Percentiles rank a stretch among this genome's conserved stretches.
Conservation (phyloP, 1,139 yeast genomes). For the Blastobotrys aristatus region DNA sequence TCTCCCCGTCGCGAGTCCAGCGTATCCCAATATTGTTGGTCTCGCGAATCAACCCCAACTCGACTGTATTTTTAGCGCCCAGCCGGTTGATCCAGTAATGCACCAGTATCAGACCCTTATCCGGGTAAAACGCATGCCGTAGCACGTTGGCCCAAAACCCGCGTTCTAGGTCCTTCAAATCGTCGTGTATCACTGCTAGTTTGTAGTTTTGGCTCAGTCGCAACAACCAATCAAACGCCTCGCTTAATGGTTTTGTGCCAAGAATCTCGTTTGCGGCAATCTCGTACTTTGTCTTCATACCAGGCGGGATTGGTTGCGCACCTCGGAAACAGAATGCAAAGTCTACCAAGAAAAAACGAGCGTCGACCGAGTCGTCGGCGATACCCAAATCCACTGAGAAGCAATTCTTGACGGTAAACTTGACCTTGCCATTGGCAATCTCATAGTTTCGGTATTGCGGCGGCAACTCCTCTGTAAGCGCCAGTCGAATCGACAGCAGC, state of each 20-base stretch:
- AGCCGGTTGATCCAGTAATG: conserved; percentile 59
- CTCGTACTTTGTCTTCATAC: conserved; percentile 47
- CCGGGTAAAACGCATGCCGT: conserved; percentile 62
- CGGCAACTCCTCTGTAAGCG: conserved; percentile 60
- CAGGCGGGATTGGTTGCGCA: conserved; percentile 32
- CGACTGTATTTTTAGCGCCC: conserved; percentile 50
- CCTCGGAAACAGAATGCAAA: conserved; percentile 50
- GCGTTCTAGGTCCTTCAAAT: conserved; percentile 49
- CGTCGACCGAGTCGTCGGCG: conserved; percentile 52
- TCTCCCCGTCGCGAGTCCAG: conserved; percentile 62
- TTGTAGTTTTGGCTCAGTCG: conserved; percentile 70
- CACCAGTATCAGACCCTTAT: conserved; percentile 53
- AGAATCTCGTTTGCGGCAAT: conserved; percentile 53
- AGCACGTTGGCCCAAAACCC: conserved; percentile 66
- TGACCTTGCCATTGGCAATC: conserved; percentile 71
- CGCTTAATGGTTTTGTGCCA: conserved; percentile 47
- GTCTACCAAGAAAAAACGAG: conserved; percentile 70
- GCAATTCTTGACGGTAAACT: conserved; percentile 58
- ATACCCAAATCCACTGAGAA: conserved; percentile 69
- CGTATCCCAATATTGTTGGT: conserved; percentile 47
- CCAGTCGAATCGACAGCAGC: conserved; percentile 68
- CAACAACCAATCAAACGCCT: conserved; percentile 64
- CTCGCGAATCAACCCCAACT: conserved; percentile 56
- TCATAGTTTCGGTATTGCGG: conserved; percentile 54
- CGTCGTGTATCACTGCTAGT: conserved; percentile 62